Conservation (phyloP, 1,284 basidiomycete genomes). For the Rhodotorula sp. region DNA sequence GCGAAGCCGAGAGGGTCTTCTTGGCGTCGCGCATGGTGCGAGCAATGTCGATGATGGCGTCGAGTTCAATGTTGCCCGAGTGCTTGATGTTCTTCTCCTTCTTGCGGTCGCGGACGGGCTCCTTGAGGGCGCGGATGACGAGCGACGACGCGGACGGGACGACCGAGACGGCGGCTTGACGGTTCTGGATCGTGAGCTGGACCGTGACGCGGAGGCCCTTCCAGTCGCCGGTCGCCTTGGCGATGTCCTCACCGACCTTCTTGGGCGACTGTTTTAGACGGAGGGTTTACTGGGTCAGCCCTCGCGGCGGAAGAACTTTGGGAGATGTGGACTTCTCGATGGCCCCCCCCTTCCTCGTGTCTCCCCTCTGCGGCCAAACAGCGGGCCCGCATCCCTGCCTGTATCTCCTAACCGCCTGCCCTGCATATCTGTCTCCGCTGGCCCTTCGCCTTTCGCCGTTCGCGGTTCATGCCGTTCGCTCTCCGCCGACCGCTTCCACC, state of each 20-base stretch:
- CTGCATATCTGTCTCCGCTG: too few species aligned
- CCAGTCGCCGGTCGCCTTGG: conserved; percentile 98
- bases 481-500: background rate
- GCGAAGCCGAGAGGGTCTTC: conserved; percentile 90
- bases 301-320: background rate
- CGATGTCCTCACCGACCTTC: conserved; percentile 99
- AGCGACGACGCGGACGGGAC: conserved; percentile 97
- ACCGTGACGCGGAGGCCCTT: conserved; percentile 99
- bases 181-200: conserved; percentile 99
- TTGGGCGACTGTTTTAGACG: conserved; percentile 78
- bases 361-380: too few species aligned
- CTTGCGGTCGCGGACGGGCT: conserved; percentile 98
- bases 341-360: background rate
- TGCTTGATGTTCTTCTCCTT: conserved; percentile 99
- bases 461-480: too few species aligned
- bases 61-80: conserved; percentile 88
- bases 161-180: conserved; percentile 95
- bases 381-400: background rate
- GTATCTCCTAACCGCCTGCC: too few species aligned
- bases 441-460: too few species aligned
- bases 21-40: conserved; percentile 80
- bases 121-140: conserved; percentile 98
- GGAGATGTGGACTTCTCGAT: background rate
- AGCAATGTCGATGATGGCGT: conserved; percentile 92
- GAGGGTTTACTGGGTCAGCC: background rate